These are phyloP conservation scores for Anethum foeniculum DNA, from an alignment of 140 eudicot species.

Conservation along the genomic window DNA sequence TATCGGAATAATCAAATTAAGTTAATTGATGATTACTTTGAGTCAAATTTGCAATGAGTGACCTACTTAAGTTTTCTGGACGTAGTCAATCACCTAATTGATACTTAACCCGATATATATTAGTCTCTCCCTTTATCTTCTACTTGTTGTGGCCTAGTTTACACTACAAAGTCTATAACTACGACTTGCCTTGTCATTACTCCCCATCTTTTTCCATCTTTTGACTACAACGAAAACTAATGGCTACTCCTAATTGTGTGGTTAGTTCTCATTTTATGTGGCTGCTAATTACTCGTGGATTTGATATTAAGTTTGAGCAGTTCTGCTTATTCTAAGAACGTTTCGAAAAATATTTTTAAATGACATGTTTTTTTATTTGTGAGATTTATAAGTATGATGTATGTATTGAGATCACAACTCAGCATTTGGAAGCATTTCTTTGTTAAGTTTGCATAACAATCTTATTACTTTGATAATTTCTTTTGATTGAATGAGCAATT, in stretches of 20 bases:
- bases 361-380: too few species aligned
- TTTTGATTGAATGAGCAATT: background rate
- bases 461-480: background rate
- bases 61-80: too few species aligned
- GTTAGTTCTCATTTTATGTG: background rate
- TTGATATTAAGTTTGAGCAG: background rate
- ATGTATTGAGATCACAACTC: too few species aligned
- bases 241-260: background rate
- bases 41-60: too few species aligned
- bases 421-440: too few species aligned
- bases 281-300: background rate
- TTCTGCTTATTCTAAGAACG: too few species aligned
- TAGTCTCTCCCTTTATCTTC: background rate
- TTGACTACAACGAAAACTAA: background rate
- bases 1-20: too few species aligned
- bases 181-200: constrained; percentile 12
- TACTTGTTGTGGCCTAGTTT: constrained; percentile 9
- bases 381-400: too few species aligned
- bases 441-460: background rate
- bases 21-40: too few species aligned
- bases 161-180: constrained; percentile 11
- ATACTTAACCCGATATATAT: too few species aligned
- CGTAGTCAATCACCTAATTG: too few species aligned
- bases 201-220: background rate
- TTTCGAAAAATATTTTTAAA: too few species aligned